phyloP scores from a whole-genome alignment of 1,284 basidiomycete genomes.

The Cystobasidium slooffiae region DNA sequence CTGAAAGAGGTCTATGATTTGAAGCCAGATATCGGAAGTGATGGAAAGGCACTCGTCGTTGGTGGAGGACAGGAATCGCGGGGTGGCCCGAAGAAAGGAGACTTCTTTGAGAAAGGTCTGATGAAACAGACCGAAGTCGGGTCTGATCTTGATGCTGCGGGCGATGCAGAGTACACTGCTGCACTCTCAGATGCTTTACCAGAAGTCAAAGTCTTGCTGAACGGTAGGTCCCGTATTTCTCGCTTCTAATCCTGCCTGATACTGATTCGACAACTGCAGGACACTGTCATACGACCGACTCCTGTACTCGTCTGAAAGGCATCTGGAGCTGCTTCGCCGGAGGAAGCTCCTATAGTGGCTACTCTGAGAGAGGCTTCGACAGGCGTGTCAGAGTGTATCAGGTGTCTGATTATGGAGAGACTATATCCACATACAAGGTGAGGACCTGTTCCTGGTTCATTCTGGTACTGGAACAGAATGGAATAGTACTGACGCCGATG shows the following conservation, averaged over 20 bases:
- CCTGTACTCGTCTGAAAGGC: constrained; percentile 79
- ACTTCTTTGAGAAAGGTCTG: constrained; percentile 79
- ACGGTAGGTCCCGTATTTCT: constrained; percentile 39
- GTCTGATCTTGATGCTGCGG: constrained; percentile 62
- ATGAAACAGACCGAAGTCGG: constrained; percentile 64
- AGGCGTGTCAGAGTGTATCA: constrained; percentile 85
- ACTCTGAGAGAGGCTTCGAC: constrained; percentile 80
- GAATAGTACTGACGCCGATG: no score
- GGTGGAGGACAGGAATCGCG: constrained; percentile 68
- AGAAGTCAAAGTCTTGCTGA: constrained; percentile 67
- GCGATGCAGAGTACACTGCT: constrained; percentile 54
- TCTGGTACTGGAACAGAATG: not conserved
- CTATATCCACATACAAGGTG: constrained; percentile 85
- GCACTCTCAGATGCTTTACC: constrained; percentile 54
- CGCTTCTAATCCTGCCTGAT: constrained; percentile 47
- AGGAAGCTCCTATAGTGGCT: constrained; percentile 65
- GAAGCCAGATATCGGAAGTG: constrained; percentile 51
- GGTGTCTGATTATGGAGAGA: constrained; percentile 84
- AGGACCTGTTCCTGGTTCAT: no score
- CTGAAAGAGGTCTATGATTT: constrained; percentile 64
- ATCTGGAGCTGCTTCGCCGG: constrained; percentile 96
- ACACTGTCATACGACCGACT: constrained; percentile 72
- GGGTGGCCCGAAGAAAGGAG: constrained; percentile 72
- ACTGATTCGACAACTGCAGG: constrained; percentile 70
- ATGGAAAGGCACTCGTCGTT: constrained; percentile 64